Base-by-base conservation (phyloP, 441 rosid genomes). In the Croton laevigatus region DNA sequence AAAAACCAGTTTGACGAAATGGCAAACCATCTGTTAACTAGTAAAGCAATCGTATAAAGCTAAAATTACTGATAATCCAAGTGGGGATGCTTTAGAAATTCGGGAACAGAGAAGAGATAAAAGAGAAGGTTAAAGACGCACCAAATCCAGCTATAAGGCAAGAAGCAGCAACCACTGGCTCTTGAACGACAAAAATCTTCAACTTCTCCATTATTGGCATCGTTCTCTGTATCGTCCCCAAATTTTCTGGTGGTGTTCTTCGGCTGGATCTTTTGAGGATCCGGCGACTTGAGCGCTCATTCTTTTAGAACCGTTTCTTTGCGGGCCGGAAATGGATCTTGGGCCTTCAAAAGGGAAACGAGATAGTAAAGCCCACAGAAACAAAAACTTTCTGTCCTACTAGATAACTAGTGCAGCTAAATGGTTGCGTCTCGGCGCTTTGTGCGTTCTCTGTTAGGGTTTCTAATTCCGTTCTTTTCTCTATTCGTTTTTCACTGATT, bases 81-180 rank as follows among this genome's bases (percentile, higher is more conserved):
- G n/a, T 32, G 23, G 32, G 10, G 20, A 55, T 5, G 20, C 11
- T 27, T 12, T 45, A 59, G 49, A 44, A 40, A 14, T 5, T 10
- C 2, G 5, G 54, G 36, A 6, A 45, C 23, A 13, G 14, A 45
- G 8, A n/a, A 3, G 38, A 51, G 13, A 45, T 42, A 19, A 32
- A 45, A 16, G 22, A 74, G 38, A 40, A 27, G 52, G 65, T 49
- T 40, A 48, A 3, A 32, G 59, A 11, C 66, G 27, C 66, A 94
- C 97, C 98, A 68, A 91, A 46, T 58, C 91, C 97, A 51, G 84
- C 98, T 68, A 94, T 88, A 65, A 90, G 86, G 77, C 93, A 90
- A 73, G 97, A 91, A 68, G 90, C 97, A 8, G 97, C 91, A 2
- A 94, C 92, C 5, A 91, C 93, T 3, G 97, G 97, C 79, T 94